Evolutionary conservation across 2,329 filamentous ascomycete species (phyloP).

Genomic region (Xylaria sp.): DNA sequence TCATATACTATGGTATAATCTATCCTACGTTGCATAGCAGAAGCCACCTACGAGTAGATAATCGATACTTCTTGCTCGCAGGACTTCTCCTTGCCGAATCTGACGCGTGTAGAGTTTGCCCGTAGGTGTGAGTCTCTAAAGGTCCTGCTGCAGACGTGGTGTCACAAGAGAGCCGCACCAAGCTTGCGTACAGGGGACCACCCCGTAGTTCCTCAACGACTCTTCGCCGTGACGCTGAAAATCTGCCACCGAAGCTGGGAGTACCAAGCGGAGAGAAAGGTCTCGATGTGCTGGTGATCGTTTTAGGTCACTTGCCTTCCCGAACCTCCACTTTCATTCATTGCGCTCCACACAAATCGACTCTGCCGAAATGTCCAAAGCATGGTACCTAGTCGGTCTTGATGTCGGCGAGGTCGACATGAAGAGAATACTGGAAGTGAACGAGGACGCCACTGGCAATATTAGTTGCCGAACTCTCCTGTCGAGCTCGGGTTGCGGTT

Average conservation of each 20-base stretch:
- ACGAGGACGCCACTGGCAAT: slow-evolving; percentile 32
- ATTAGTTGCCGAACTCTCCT: slow-evolving; percentile 40
- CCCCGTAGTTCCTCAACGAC: slow-evolving; percentile 22
- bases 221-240: slow-evolving; percentile 25
- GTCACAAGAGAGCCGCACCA: slow-evolving; percentile 34
- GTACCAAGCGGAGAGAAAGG: slow-evolving; percentile 31
- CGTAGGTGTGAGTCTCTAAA: slow-evolving; percentile 18
- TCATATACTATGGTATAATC: neutral
- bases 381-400: slow-evolving; percentile 26
- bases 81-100: slow-evolving; percentile 12
- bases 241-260: neutral
- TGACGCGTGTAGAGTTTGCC: slow-evolving; percentile 14
- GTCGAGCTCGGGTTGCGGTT: slow-evolving; percentile 26
- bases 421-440: slow-evolving; percentile 25
- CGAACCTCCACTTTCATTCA: slow-evolving; percentile 44
- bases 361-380: slow-evolving; percentile 33
- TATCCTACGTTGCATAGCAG: neutral
- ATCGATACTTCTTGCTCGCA: neutral
- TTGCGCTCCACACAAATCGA: slow-evolving; percentile 43
- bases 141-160: slow-evolving; percentile 26
- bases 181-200: slow-evolving; percentile 23
- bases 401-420: slow-evolving; percentile 23
- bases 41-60: neutral
- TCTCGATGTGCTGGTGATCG: slow-evolving; percentile 35
- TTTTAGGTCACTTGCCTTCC: slow-evolving; percentile 44